Evolutionary conservation across 805 yeast species (phyloP), one percentile per base, ranked within the genome.

Genomic region (Lipomyces yamadae): DNA sequence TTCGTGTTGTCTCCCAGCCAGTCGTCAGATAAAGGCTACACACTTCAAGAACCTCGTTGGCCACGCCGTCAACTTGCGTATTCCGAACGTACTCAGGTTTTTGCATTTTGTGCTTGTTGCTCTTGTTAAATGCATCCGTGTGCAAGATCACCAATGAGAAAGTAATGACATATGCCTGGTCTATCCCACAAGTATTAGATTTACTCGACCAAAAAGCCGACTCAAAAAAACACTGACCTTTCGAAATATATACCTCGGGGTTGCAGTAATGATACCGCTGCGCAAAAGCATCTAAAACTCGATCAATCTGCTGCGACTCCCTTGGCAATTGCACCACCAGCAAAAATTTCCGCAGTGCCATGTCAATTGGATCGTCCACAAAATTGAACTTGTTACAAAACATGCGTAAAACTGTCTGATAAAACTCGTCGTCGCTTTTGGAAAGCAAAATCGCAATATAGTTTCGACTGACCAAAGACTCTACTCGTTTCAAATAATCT

Each of bases 261-360:
- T 84, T 83, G 63, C 78, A 81, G 35, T 77, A 74, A 66, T 81
- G 81, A 75, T 86, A 90, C 32, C 83, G 80, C 35, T 73, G 74
- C 8, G 90, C 83, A 76, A 90, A 87, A 39, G 82, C 82, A 61
- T 83, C 84, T 53, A 90, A 77, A 2, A 88, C 81, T 58, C 92
- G 79, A 72, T 90, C 94, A 60, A 90, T 89, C 73, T 90, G 93
- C 74, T 89, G 94, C 0, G 91, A 80, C 73, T 90, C 95, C 68
- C 81, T 83, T 0, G 95, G 95, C 33, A 90, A 77, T 62, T 85
- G 85, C 64, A 86, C 81, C 58, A 81, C 77, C 79, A 86, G 81
- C 54, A 90, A 76, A 60, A 89, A 82, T 70, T 83, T 84, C 13
- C 71, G 54, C 93, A 90, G 75, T 0, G 93, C 82, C 66, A 90